Evolutionary conservation across 2,329 filamentous ascomycete genomes (phyloP), one percentile per base, ranked within the genome.

Genomic region (Botrytis galanthina): DNA sequence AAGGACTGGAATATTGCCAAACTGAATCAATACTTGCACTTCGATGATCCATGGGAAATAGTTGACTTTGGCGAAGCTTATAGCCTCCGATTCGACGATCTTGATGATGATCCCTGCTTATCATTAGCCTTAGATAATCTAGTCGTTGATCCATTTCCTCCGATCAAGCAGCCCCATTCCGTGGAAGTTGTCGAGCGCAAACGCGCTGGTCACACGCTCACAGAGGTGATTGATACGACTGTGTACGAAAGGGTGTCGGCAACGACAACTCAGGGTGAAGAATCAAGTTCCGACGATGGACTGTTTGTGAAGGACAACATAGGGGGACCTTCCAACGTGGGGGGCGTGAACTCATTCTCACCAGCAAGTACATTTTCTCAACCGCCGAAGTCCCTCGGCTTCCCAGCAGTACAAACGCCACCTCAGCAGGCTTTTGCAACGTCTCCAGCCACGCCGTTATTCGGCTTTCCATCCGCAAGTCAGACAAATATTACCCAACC

Each of bases 1-100:
- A 89, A 87, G 76, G 89, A 91, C 75, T 85, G 91, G 63, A 90
- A 88, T 0, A 85, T 88, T 0, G 80, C 83, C 0, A 85, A 85
- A 8, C 81, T 91, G 39, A 90, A 90, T 78, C 82, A 81, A 14
- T 87, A 88, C 75, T 83, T 92, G n/a, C 84, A 85, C 26, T 94
- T 93, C 76, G 92, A 93, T 75, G 89, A 87, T 0, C 86, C 91
- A 73, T 82, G 87, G 46, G 89, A 94, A 73, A 91, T 92, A 14
- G 84, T 92, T 26, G 84, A 86, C 1, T 91, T 93, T 80, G 89
- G 89, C 0, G 85, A 88, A 76, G 81, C 86, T n/a, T 87, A 90
- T 73, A 85, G 84, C 14, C 82, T 91, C 44, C 82, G 84, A 35
- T 90, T 91, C 70, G 82, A 85, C 75, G 82, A 77, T 76, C 86